Conservation (phyloP, 2,329 filamentous ascomycete genomes). For the Colletotrichum sp. region DNA sequence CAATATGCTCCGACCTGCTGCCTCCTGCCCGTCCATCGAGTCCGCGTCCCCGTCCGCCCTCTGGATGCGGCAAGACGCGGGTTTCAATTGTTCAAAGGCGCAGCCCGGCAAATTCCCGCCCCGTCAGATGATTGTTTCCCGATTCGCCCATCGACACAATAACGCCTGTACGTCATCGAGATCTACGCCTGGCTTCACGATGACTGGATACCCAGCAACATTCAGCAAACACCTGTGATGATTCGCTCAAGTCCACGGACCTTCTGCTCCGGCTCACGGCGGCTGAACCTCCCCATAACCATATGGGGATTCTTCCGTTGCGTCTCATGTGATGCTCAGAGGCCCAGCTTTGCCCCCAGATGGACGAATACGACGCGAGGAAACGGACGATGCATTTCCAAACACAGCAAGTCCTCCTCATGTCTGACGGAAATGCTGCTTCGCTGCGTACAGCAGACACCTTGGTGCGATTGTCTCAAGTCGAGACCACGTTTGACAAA, state of each 20-base stretch:
- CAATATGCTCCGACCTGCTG: not conserved
- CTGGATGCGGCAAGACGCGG: conserved; percentile 18
- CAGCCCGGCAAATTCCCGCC: conserved; percentile 15
- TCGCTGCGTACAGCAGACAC: not conserved
- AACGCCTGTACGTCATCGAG: conserved; percentile 18
- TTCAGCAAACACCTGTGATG: not conserved
- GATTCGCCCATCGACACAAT: conserved; percentile 5
- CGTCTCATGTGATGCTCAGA: conserved; percentile 8
- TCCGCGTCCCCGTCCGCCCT: conserved; percentile 1
- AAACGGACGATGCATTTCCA: conserved; percentile 9
- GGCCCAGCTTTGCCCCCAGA: not conserved
- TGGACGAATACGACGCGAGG: conserved; percentile 16
- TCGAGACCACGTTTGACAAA: not conserved
- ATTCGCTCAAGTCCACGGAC: conserved; percentile 4
- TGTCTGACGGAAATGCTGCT: not conserved
- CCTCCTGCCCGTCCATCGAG: not conserved
- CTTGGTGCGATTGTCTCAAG: not conserved
- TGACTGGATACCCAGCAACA: not conserved
- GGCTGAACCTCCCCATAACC: not conserved
- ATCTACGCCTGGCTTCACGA: conserved; percentile 6
- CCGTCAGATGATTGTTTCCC: conserved; percentile 13
- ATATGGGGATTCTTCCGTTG: not conserved
- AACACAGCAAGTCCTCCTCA: conserved; percentile 6
- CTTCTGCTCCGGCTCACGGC: conserved; percentile 6
- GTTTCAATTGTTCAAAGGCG: conserved; percentile 10